Conservation (phyloP, 2,329 filamentous ascomycete genomes). For the Verruconis gallopava region DNA sequence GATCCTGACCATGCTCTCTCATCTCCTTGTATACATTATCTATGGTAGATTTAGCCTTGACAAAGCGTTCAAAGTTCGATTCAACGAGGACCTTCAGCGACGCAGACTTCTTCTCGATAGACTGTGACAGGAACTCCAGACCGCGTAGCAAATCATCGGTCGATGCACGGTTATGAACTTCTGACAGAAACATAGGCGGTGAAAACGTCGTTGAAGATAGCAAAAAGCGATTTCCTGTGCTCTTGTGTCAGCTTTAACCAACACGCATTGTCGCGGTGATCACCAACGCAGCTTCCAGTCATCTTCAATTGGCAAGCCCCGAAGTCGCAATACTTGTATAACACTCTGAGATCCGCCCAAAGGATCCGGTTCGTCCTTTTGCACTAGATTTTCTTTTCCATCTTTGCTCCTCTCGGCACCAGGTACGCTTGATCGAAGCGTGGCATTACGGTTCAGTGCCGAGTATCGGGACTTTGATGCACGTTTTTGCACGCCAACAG, state of each 20-base stretch:
- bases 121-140: slow-evolving; percentile 72
- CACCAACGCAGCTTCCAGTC: slow-evolving; percentile 62
- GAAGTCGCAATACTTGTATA: slow-evolving; percentile 60
- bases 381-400: slow-evolving; percentile 64
- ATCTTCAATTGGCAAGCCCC: slow-evolving; percentile 72
- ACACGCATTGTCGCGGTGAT: too few species aligned
- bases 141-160: slow-evolving; percentile 70
- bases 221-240: slow-evolving; percentile 73
- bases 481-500: slow-evolving; percentile 49
- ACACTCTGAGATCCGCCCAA: slow-evolving; percentile 82
- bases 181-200: slow-evolving; percentile 78
- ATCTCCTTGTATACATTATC: slow-evolving; percentile 99
- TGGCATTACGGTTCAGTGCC: slow-evolving; percentile 64
- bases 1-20: slow-evolving; percentile 54
- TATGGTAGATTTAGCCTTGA: slow-evolving; percentile 92
- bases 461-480: slow-evolving; percentile 66
- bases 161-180: slow-evolving; percentile 77
- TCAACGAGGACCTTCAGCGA: slow-evolving; percentile 94
- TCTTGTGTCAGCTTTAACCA: too few species aligned
- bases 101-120: slow-evolving; percentile 95
- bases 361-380: slow-evolving; percentile 86
- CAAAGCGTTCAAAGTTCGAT: slow-evolving; percentile 96
- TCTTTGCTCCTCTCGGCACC: slow-evolving; percentile 56
- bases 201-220: slow-evolving; percentile 94
- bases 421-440: slow-evolving; percentile 53